Evolutionary conservation across 2,329 filamentous ascomycete genomes (phyloP).

Genomic region (Venturia pyrina): DNA sequence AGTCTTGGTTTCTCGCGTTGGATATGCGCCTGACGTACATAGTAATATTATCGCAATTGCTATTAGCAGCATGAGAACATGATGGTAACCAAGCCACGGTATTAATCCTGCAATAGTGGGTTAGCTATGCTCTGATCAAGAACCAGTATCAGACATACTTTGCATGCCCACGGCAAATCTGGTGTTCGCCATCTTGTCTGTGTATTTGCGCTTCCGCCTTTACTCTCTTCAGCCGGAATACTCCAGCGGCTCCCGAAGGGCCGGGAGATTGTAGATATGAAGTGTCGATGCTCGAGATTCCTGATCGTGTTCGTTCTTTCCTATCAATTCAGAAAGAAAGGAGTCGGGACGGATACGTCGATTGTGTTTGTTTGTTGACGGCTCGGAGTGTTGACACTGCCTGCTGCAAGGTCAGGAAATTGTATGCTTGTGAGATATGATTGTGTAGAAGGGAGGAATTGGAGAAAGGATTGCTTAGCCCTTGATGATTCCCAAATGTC

Average conservation of each 20-base stretch:
- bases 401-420: background rate
- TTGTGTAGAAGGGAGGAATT: background rate
- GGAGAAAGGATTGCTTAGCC: background rate
- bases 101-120: slow-evolving; percentile 39
- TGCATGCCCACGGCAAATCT: slow-evolving; percentile 42
- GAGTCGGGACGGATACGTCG: slow-evolving; percentile 1
- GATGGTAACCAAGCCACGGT: slow-evolving; percentile 57
- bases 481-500: background rate
- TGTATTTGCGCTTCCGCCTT: slow-evolving; percentile 14
- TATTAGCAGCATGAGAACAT: slow-evolving; percentile 97
- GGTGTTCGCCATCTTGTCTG: slow-evolving; percentile 34
- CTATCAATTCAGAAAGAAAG: slow-evolving; percentile 4
- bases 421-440: background rate
- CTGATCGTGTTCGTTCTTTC: background rate
- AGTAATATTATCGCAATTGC: slow-evolving; percentile 87
- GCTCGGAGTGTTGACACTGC: slow-evolving; percentile 6
- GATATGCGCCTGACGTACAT: slow-evolving; percentile 50
- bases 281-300: slow-evolving; percentile 8
- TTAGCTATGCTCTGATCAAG: slow-evolving; percentile 5
- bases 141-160: slow-evolving; percentile 24
- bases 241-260: slow-evolving; percentile 33
- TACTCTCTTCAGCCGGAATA: slow-evolving; percentile 13
- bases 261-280: slow-evolving; percentile 21
- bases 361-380: background rate
- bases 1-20: slow-evolving; percentile 8